A percentile compares a stretch with the other conserved stretches of the same genome.
Conservation (phyloP, 768 basidiomycete species). For the Mycena capillaripes region DNA sequence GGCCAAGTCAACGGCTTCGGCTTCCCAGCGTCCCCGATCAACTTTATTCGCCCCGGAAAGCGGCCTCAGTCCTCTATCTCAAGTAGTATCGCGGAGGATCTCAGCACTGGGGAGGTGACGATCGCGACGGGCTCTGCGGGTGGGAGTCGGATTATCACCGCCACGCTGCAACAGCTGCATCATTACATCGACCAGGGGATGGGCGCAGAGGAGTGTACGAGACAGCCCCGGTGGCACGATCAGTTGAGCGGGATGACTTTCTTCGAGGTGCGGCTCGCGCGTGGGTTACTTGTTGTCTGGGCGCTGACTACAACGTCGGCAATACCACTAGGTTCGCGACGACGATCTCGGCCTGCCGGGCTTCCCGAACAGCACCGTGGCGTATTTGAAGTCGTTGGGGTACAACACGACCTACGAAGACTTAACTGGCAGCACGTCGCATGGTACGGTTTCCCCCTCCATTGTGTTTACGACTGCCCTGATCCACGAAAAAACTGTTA, state of each 20-base stretch:
- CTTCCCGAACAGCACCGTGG: conserved; percentile 36
- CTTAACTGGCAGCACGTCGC: conserved; percentile 27
- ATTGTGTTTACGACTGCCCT: neutral
- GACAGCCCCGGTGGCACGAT: conserved; percentile 44
- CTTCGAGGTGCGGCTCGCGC: conserved; percentile 33
- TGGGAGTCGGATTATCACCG: conserved; percentile 52
- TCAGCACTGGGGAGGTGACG: conserved; percentile 47
- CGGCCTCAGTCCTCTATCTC: conserved; percentile 49
- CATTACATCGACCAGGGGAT: conserved; percentile 51
- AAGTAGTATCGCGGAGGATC: conserved; percentile 53
- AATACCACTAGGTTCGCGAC: neutral
- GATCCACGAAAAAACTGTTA: neutral
- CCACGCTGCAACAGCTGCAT: conserved; percentile 52
- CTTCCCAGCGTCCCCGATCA: conserved; percentile 51
- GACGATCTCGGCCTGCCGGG: conserved; percentile 28
- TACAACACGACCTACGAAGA: conserved; percentile 33
- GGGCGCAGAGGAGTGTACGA: conserved; percentile 34
- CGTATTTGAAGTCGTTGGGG: conserved; percentile 32
- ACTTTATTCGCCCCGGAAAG: conserved; percentile 48
- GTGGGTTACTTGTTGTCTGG: neutral
- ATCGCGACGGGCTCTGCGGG: conserved; percentile 56
- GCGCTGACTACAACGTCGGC: neutral
- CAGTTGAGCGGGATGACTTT: conserved; percentile 40
- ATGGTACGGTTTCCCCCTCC: conserved; percentile 11
- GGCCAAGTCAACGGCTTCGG: conserved; percentile 49